phyloP scores from a whole-genome alignment of 176 grass and related monocot species.

The Juncus inflexus region DNA sequence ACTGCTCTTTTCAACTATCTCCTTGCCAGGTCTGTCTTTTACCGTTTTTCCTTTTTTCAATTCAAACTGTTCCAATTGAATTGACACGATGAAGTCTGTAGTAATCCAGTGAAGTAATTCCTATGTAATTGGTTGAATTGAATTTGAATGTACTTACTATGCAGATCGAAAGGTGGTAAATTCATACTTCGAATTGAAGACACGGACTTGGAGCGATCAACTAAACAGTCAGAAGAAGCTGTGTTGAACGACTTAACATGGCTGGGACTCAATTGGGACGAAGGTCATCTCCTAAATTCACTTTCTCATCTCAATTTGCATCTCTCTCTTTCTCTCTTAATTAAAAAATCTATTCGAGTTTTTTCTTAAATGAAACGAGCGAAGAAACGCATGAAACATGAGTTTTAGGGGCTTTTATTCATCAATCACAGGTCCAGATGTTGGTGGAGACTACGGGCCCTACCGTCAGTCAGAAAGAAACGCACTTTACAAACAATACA shows the following conservation, averaged over 20 bases:
- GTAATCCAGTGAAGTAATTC: too few species aligned
- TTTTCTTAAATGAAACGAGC: background rate
- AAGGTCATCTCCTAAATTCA: constrained; percentile 45
- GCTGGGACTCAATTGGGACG: constrained; percentile 93
- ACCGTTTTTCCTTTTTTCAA: background rate
- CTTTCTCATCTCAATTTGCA: background rate
- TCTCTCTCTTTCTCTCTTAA: constrained; percentile 6
- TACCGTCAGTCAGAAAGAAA: constrained; percentile 94
- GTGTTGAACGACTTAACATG: constrained; percentile 77
- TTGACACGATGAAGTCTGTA: background rate
- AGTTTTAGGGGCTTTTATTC: background rate
- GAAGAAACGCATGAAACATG: too few species aligned
- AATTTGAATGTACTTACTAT: background rate
- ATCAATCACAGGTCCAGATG: constrained; percentile 50
- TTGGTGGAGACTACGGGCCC: constrained; percentile 78
- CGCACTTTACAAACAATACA: constrained; percentile 74
- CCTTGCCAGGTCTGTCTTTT: constrained; percentile 52
- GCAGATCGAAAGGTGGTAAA: constrained; percentile 48
- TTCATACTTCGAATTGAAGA: constrained; percentile 91
- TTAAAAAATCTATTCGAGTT: too few species aligned
- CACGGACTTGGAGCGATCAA: constrained; percentile 83
- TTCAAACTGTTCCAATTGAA: background rate
- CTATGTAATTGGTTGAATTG: background rate
- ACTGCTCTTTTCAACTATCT: constrained; percentile 96
- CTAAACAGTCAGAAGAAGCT: constrained; percentile 80